Base-by-base conservation (phyloP, 108 stramenopile genomes). In the Chaetoceros tenuissimus region DNA sequence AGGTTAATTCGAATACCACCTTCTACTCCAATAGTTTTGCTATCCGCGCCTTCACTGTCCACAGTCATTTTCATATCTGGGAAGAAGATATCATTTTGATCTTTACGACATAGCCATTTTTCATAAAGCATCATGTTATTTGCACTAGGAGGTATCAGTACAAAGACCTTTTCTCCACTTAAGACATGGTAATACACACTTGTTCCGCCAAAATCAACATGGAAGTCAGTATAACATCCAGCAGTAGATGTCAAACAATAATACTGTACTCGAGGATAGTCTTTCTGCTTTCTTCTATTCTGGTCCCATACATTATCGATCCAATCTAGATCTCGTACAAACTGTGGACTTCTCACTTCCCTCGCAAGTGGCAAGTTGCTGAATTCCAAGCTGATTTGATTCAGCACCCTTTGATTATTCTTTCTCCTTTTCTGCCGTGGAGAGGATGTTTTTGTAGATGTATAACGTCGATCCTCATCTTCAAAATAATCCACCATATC, bases 171-270 rank as follows among this genome's bases (percentile, higher is more conserved):
- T n/a, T 54, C 47, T 18, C 96, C 96, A 22, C 47, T 45, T 10
- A 94, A 60, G 0, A 97, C 74, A 63, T 95, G 92, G 50, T 97
- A 97, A 92, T 94, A 97, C 8, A 97, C 96, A 21, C 85, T 69
- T 2, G 93, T 89, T 24, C 96, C 96, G 17, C 96, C 96, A 71
- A 97, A 97, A 67, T 97, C 96, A 18, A 93, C 63, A 75, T 97
- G 96, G 69, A 97, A 97, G 55, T 97, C 96, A 0, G 96, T 97
- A 56, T 83, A 95, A 26, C 72, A 76, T 19, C 92, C 94, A 0
- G 70, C 73, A 5, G 81, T 78, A 44, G 70, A 72, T 64, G 90
- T 94, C 31, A 97, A 65, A 58, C 94, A 95, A 67, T 97, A 97
- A 54, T 92, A 82, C 51, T 88, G 74, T 18, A 90, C 78, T 24